Conservation (phyloP, 768 basidiomycete genomes). For the Dentipellis sp. region DNA sequence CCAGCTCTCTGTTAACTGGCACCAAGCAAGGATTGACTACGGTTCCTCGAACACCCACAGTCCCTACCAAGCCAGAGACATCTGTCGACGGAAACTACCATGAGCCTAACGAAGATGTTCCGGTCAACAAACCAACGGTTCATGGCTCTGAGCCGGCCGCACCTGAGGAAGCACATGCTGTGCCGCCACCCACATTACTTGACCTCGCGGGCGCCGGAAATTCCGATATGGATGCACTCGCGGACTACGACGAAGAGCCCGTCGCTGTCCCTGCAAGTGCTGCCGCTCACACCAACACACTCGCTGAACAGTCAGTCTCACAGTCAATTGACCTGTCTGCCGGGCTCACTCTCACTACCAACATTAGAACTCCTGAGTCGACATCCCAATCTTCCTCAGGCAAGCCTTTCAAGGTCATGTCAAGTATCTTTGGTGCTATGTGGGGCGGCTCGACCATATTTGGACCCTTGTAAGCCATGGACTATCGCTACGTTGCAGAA, state of each 20-base stretch:
- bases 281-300: background rate
- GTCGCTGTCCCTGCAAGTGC: background rate
- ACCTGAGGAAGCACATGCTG: no score
- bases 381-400: background rate
- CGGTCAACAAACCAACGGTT: no score
- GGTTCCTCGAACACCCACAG: background rate
- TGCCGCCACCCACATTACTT: no score
- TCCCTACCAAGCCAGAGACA: background rate
- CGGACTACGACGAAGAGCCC: background rate
- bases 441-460: constrained; percentile 11
- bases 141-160: no score
- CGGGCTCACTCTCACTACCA: background rate
- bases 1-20: background rate
- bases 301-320: background rate
- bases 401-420: constrained; percentile 6
- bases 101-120: background rate
- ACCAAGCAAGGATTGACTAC: no score
- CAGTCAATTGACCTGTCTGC: background rate
- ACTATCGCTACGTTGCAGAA: background rate
- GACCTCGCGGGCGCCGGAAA: no score
- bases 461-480: constrained; percentile 12
- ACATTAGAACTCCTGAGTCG: no score
- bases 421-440: background rate
- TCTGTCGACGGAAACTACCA: background rate
- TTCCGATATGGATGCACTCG: background rate